Percentiles rank a stretch among this genome's conserved stretches.
Evolutionary conservation across 352 stramenopile species (phyloP).

Genomic region (Phytophthora fragariaefolia): DNA sequence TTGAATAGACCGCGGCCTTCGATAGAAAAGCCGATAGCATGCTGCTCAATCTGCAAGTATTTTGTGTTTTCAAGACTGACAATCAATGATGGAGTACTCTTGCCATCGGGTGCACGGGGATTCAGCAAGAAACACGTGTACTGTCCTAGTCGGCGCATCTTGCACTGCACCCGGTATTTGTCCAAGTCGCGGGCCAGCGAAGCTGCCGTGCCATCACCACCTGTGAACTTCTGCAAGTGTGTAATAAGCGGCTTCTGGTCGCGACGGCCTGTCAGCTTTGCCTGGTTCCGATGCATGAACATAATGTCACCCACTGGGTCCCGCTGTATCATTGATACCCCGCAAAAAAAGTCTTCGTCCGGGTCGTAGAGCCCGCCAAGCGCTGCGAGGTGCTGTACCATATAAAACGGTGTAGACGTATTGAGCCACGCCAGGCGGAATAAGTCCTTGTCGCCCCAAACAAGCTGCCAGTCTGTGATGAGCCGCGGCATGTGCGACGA

Average conservation of each 20-base stretch:
- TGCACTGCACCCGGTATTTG: constrained; percentile 78
- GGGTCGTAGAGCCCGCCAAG: constrained; percentile 60
- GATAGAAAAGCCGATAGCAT: constrained; percentile 84
- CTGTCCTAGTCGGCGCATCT: constrained; percentile 62
- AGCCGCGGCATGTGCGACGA: constrained; percentile 60
- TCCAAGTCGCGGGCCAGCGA: constrained; percentile 62
- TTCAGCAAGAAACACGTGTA: constrained; percentile 74
- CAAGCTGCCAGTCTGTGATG: constrained; percentile 69
- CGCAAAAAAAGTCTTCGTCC: constrained; percentile 70
- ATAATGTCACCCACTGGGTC: constrained; percentile 75
- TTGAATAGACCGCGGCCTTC: constrained; percentile 68
- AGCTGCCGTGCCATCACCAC: constrained; percentile 59
- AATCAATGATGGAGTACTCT: constrained; percentile 54
- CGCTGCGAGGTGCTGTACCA: constrained; percentile 62
- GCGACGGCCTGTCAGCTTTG: constrained; percentile 70
- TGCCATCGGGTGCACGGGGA: constrained; percentile 45
- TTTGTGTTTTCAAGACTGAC: constrained; percentile 67
- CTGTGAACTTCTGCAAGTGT: constrained; percentile 81
- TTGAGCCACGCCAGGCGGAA: constrained; percentile 86
- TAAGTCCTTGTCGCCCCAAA: constrained; percentile 76
- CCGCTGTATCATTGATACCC: constrained; percentile 82
- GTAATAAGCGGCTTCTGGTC: constrained; percentile 70
- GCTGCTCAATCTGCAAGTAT: constrained; percentile 62
- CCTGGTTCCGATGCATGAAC: constrained; percentile 85
- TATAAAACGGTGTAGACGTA: constrained; percentile 71